phyloP scores from a whole-genome alignment of 148 eudicot species.

The Vaccinium myrtillus region DNA sequence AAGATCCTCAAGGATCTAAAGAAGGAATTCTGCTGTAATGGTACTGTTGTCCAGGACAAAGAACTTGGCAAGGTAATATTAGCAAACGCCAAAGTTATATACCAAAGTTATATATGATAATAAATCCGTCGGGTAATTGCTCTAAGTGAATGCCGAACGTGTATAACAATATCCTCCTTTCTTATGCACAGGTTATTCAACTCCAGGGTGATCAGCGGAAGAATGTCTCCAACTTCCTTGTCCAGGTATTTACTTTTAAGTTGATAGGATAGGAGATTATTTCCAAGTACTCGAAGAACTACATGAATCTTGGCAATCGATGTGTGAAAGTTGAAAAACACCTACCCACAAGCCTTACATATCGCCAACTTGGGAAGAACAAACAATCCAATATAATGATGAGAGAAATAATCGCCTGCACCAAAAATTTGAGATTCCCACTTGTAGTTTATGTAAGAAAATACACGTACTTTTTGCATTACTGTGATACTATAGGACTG shows the following conservation, averaged over 20 bases:
- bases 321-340: too few relatives aligned
- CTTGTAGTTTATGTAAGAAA: too few relatives aligned
- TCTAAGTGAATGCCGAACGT: neutral
- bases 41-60: slow-evolving; percentile 75
- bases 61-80: slow-evolving; percentile 62
- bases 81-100: neutral
- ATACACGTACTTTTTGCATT: too few relatives aligned
- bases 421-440: too few relatives aligned
- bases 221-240: slow-evolving; percentile 64
- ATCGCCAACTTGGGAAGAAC: too few relatives aligned
- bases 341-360: too few relatives aligned
- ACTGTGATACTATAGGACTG: too few relatives aligned
- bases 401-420: too few relatives aligned
- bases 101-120: too few relatives aligned
- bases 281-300: neutral
- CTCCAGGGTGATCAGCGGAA: slow-evolving; percentile 93
- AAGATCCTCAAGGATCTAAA: slow-evolving; percentile 73
- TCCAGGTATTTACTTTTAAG: slow-evolving; percentile 19
- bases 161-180: neutral
- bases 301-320: too few relatives aligned
- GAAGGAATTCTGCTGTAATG: slow-evolving; percentile 82
- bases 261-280: neutral
- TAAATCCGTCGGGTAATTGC: neutral
- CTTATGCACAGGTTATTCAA: slow-evolving; percentile 39
- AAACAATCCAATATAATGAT: too few relatives aligned